Base-by-base conservation (phyloP, 495 filamentous ascomycete genomes). In the Hypoxylon rickii region DNA sequence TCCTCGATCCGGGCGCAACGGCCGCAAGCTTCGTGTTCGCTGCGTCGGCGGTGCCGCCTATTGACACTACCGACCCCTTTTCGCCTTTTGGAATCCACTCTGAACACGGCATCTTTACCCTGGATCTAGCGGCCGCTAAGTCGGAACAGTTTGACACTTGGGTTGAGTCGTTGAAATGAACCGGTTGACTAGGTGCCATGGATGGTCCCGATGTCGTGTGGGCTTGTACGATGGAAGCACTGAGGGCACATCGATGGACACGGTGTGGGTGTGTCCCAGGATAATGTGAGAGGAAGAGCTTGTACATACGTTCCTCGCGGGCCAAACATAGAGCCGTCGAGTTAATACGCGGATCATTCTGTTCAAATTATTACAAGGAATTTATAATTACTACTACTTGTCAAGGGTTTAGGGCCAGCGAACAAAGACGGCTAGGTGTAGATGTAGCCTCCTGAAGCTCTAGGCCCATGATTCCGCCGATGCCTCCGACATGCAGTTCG, bases 81-180 rank as follows among this genome's bases (percentile, higher is more conserved):
- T 70, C 67, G 44, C 68, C 69, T 15, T 69, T 78, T 36, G 54
- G 69, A 44, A 76, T 78, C 46, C 74, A 77, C 55, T 68, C 72
- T 13, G 63, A 66, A 16, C 57, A 65, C 36, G 70, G 66, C 7
- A 73, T 65, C 55, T 78, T 66, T 52, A 58, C 47, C 0, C 44
- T 68, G 16, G 72, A 78, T 54, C 52, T 78, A 18, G 66, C 67
- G 10, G 61, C 63, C 17, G 68, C 70, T 15, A 66, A 72, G 59
- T 68, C 73, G 13, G 66, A 69, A 26, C 60, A 77, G 47, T 78
- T 77, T 49, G 52, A 36, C 16, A 55, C 64, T 8, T 60, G 67
- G 18, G 67, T 73, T 20, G 46, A 61, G 24, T 60, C 66, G 52
- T 39, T 65, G 31, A 49, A 17, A 2, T 53, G 22, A 32, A 15